Evolutionary conservation across 2,329 filamentous ascomycete genomes (phyloP).

Genomic region (Fusarium drepaniforme): DNA sequence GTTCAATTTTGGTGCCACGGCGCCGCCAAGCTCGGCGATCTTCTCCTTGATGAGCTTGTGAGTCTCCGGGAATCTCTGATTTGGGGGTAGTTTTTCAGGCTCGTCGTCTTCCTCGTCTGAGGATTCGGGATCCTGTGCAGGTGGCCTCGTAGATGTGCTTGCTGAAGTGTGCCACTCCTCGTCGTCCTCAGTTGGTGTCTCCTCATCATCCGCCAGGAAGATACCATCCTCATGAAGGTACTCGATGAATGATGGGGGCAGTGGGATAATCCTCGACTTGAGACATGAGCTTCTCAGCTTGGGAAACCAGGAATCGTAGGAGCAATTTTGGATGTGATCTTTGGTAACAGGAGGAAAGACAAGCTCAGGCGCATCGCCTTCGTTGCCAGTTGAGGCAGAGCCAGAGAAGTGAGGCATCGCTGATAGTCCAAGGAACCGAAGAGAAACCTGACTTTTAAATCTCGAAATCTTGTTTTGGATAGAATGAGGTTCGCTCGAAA

Average conservation of each 20-base stretch:
- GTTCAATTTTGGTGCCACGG: constrained; percentile 93
- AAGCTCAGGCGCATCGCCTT: constrained; percentile 50
- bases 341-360: constrained; percentile 87
- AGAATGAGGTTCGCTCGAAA: not conserved
- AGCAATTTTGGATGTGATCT: constrained; percentile 92
- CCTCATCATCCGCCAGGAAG: constrained; percentile 78
- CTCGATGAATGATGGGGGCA: constrained; percentile 80
- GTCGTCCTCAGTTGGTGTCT: constrained; percentile 66
- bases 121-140: constrained; percentile 58
- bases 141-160: constrained; percentile 42
- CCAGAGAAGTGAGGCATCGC: constrained; percentile 52
- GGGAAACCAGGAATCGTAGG: constrained; percentile 92
- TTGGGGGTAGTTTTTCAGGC: constrained; percentile 57
- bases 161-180: constrained; percentile 60
- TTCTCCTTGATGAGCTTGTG: constrained; percentile 82
- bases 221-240: constrained; percentile 96
- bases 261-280: constrained; percentile 85
- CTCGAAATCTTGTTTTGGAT: not conserved
- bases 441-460: not conserved
- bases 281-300: constrained; percentile 85
- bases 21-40: constrained; percentile 85
- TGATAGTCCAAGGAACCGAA: not conserved
- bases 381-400: constrained; percentile 10
- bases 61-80: constrained; percentile 74
- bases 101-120: constrained; percentile 62